These are phyloP conservation scores for Hypoxylon sp. DNA, from an alignment of 2,329 filamentous ascomycete genomes.

Conservation along the genomic window DNA sequence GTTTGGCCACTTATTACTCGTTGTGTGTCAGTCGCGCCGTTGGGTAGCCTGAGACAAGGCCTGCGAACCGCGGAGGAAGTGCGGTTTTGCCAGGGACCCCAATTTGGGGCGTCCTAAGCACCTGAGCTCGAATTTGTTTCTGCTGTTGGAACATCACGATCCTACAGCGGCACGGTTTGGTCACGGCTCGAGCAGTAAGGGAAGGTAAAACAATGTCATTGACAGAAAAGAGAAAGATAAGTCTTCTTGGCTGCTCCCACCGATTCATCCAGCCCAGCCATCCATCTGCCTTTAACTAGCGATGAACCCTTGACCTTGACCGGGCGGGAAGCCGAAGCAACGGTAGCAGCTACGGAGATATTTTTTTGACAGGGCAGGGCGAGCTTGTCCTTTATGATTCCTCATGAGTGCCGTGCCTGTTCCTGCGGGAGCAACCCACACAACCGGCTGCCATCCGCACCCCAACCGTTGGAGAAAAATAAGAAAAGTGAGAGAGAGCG, in stretches of 20 bases:
- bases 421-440: conserved; percentile 40
- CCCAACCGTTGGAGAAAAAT: conserved; percentile 37
- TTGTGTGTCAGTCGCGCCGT: conserved; percentile 39
- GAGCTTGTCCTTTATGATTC: conserved; percentile 19
- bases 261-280: conserved; percentile 21
- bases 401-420: conserved; percentile 35
- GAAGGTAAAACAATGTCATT: conserved; percentile 20
- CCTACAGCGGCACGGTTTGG: conserved; percentile 34
- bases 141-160: conserved; percentile 26
- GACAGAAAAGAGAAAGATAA: conserved; percentile 3
- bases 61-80: conserved; percentile 26
- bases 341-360: conserved; percentile 41
- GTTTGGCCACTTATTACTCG: conserved; percentile 22
- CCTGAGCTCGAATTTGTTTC: conserved; percentile 21
- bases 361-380: conserved; percentile 21
- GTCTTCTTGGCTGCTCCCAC: conserved; percentile 6
- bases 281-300: conserved; percentile 24
- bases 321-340: conserved; percentile 24
- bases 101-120: conserved; percentile 14
- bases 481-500: conserved; percentile 13
- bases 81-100: conserved; percentile 21
- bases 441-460: conserved; percentile 36
- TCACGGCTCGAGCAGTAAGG: conserved; percentile 7
- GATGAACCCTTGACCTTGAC: conserved; percentile 22
- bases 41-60: conserved; percentile 33